Base-by-base conservation (phyloP, 768 basidiomycete species). In the Auriscalpium orientale region DNA sequence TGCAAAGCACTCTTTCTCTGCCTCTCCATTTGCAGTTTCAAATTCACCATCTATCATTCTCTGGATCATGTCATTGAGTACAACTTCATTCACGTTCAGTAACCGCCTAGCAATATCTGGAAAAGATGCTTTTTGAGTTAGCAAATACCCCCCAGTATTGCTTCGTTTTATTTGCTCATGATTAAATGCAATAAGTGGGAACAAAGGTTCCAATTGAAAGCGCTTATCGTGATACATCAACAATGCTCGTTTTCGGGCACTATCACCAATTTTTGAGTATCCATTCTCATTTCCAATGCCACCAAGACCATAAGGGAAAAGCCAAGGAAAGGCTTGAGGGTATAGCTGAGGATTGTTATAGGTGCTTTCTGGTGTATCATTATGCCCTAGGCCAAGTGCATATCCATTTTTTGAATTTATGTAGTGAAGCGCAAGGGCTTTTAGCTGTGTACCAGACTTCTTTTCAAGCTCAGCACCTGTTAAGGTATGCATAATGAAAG, bases 291-390 rank as follows among this genome's bases (percentile, higher is more conserved):
- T 55, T 8, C 70, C 71, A 12, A 75, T 64, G 0, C 71, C 72
- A 9, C 73, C 75, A 12, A 60, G 20, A 0, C 75, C 72, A 62
- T 75, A 76, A 0, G 73, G 74, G 58, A 72, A 77, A 1, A 75
- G 55, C 72, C 74, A 76, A 1, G 73, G 73, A 62, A 72, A 74
- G 70, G 71, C 71, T 16, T 66, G 60, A 2, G 75, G 71, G 59
- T 71, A 75, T 1, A 72, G 52, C 3, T 62, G 53, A 4, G 68
- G 66, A 58, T 76, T 74, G n/a, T 71, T 53, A 38, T 66, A 75
- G 10, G 71, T 67, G 5, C 66, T 66, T 40, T 71, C 61, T 12
- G 67, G 63, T 3, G 58, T 46, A 7, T 43, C 34, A 8, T 56
- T 52, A 50, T 70, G 70, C 0, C 71, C 71, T 2, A 73, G 58